Conservation (phyloP, 2,329 filamentous ascomycete genomes). For the Penicillium sp. region DNA sequence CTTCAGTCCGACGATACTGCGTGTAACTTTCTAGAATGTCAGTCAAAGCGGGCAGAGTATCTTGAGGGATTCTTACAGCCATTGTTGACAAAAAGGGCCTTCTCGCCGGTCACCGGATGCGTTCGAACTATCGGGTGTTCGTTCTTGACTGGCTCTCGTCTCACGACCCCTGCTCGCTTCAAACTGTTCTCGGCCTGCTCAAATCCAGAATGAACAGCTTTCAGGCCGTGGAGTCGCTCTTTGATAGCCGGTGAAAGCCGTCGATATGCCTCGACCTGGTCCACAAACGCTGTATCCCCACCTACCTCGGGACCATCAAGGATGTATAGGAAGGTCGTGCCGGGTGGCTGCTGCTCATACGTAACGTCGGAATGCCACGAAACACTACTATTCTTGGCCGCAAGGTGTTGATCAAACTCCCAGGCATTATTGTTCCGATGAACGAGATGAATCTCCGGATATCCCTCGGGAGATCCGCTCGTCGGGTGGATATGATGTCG, state of each 20-base stretch:
- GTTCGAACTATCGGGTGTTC: constrained; percentile 67
- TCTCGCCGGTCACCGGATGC: constrained; percentile 34
- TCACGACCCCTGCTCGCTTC: constrained; percentile 63
- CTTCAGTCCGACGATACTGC: constrained; percentile 44
- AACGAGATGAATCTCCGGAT: constrained; percentile 71
- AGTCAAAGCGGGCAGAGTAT: neutral
- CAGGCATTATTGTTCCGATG: constrained; percentile 65
- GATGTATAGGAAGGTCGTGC: constrained; percentile 82
- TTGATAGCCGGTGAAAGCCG: constrained; percentile 73
- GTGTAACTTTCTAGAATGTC: constrained; percentile 32
- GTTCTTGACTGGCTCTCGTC: constrained; percentile 68
- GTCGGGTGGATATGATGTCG: constrained; percentile 75
- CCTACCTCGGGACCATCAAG: constrained; percentile 74
- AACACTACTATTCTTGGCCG: constrained; percentile 68
- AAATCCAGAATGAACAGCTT: constrained; percentile 72
- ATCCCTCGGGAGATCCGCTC: constrained; percentile 66
- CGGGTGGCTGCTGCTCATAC: constrained; percentile 87
- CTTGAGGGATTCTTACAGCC: constrained; percentile 15
- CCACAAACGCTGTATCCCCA: constrained; percentile 77
- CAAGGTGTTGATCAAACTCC: constrained; percentile 58
- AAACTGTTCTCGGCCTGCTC: constrained; percentile 71
- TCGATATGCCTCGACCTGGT: constrained; percentile 74
- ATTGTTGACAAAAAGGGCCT: constrained; percentile 40
- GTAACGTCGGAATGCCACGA: constrained; percentile 85
- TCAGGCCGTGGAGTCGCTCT: constrained; percentile 72